Percentiles rank a stretch among this genome's conserved stretches.
Evolutionary conservation across 257 asterid species (phyloP).

Genomic region (Gardenia jasminoides): DNA sequence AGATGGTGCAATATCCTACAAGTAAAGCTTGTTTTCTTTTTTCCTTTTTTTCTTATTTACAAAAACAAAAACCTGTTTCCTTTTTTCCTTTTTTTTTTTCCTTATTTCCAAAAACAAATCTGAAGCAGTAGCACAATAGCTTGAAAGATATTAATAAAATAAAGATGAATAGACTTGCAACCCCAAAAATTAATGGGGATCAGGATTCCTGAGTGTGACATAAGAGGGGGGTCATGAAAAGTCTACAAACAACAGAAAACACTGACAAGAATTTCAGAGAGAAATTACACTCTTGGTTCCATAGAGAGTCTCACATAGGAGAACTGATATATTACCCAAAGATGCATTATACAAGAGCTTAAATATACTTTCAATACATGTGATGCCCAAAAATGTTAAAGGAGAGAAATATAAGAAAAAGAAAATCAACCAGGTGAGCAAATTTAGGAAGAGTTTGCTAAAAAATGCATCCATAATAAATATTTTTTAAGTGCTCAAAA

Average conservation of each 20-base stretch:
- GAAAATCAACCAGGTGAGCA: background rate
- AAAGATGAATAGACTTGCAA: background rate
- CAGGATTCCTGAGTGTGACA: background rate
- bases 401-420: background rate
- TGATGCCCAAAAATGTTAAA: background rate
- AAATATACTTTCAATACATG: background rate
- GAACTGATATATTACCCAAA: background rate
- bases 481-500: too few species aligned
- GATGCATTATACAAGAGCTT: background rate
- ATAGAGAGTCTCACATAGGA: background rate
- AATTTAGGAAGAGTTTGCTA: too few species aligned
- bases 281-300: background rate
- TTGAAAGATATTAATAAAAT: background rate
- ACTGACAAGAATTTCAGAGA: background rate
- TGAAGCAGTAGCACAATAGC: background rate
- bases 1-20: background rate
- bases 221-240: background rate
- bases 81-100: too few species aligned
- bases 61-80: too few species aligned
- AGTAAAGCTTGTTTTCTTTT: too few species aligned
- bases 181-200: background rate
- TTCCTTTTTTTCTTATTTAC: too few species aligned
- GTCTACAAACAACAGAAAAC: background rate
- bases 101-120: too few species aligned
- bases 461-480: background rate